These are phyloP conservation scores for Chrysophaeum taylorii DNA, from an alignment of 352 stramenopile genomes.

Conservation along the genomic window DNA sequence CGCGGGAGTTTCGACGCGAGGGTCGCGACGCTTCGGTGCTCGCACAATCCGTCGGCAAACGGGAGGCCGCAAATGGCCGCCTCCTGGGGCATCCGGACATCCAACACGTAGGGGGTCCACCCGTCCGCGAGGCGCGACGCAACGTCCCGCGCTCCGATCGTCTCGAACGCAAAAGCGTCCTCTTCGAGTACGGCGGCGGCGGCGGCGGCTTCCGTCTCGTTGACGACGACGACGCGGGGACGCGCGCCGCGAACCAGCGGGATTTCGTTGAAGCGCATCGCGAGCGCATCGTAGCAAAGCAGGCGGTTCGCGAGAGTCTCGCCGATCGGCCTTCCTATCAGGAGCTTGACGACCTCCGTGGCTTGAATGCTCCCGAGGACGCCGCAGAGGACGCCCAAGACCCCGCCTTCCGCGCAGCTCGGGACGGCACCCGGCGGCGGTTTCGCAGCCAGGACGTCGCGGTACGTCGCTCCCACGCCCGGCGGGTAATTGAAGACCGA, in stretches of 20 bases:
- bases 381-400: slow-evolving; percentile 85
- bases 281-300: slow-evolving; percentile 56
- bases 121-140: slow-evolving; percentile 40
- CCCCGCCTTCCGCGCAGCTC: slow-evolving; percentile 85
- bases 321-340: slow-evolving; percentile 45
- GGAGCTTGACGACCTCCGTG: slow-evolving; percentile 81
- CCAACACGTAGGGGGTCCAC: slow-evolving; percentile 60
- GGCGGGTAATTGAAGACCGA: slow-evolving; percentile 78
- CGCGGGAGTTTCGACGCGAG: slow-evolving; percentile 42
- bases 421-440: slow-evolving; percentile 56
- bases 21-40: slow-evolving; percentile 44
- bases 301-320: slow-evolving; percentile 46
- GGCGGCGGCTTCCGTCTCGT: background rate
- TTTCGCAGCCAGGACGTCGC: slow-evolving; percentile 72
- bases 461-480: slow-evolving; percentile 49
- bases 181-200: background rate
- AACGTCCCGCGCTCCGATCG: slow-evolving; percentile 23
- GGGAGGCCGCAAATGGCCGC: slow-evolving; percentile 57
- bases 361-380: slow-evolving; percentile 90
- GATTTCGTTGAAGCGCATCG: slow-evolving; percentile 48
- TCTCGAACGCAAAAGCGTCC: background rate
- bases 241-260: slow-evolving; percentile 7
- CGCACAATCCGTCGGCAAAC: slow-evolving; percentile 55
- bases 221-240: background rate
- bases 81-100: slow-evolving; percentile 56